phyloP scores from a whole-genome alignment of 2,329 filamentous ascomycete genomes.

The Fusarium oligoseptatum region DNA sequence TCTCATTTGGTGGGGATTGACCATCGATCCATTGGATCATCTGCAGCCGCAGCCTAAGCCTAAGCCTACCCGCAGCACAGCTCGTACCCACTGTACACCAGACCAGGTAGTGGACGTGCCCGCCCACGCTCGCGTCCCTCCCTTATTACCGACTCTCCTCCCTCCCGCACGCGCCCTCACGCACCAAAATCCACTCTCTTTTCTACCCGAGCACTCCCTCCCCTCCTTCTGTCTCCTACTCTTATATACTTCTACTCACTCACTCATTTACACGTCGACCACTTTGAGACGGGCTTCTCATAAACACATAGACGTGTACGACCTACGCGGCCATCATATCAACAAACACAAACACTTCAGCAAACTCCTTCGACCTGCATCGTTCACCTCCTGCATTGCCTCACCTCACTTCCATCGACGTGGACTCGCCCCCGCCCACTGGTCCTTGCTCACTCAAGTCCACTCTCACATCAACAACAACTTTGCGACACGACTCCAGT shows the following conservation, averaged over 20 bases:
- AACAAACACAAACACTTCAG: conserved; percentile 24
- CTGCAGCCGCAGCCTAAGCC: background rate
- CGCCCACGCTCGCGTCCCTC: conserved; percentile 31
- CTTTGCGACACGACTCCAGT: background rate
- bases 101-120: background rate
- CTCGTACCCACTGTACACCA: background rate
- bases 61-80: conserved; percentile 1
- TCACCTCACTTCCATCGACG: conserved; percentile 7
- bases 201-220: conserved; percentile 39
- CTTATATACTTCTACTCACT: conserved; percentile 12
- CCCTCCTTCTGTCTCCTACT: background rate
- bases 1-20: conserved; percentile 1
- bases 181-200: conserved; percentile 41
- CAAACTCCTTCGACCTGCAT: background rate
- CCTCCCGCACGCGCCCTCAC: conserved; percentile 39
- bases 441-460: background rate
- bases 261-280: conserved; percentile 24
- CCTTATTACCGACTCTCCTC: conserved; percentile 34
- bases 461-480: conserved; percentile 13
- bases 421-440: background rate
- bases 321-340: conserved; percentile 25
- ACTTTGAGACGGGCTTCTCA: conserved; percentile 11
- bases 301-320: background rate
- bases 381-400: conserved; percentile 5
- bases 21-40: background rate